Evolutionary conservation across 164 flowering plant genomes (phyloP).

Genomic region (Euptelea pleiosperma): DNA sequence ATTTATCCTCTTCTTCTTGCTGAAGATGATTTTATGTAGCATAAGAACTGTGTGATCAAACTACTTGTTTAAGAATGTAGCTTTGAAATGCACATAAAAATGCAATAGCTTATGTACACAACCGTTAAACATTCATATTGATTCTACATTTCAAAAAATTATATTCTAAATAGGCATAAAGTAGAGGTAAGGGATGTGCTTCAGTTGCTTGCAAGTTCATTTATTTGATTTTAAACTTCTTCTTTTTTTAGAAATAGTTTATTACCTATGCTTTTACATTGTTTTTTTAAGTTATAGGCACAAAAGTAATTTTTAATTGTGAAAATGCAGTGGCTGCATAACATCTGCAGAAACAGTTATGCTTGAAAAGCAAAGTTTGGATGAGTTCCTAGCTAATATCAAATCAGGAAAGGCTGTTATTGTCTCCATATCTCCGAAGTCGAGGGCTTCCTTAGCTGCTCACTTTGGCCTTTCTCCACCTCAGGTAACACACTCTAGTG

Average conservation of each 20-base stretch:
- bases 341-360: constrained; percentile 94
- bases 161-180: no score
- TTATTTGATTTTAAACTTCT: no score
- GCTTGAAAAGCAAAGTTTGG: constrained; percentile 96
- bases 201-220: no score
- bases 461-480: constrained; percentile 74
- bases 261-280: no score
- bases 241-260: no score
- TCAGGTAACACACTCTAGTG: constrained; percentile 64
- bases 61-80: not conserved
- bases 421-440: constrained; percentile 88
- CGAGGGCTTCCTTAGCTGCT: constrained; percentile 87
- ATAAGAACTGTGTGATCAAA: no score
- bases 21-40: no score
- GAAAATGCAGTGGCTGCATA: constrained; percentile 77
- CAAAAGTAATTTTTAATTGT: constrained; percentile 5
- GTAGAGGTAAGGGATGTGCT: no score
- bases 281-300: not conserved
- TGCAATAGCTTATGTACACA: not conserved
- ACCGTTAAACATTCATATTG: not conserved
- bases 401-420: constrained; percentile 62
- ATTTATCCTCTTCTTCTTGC: not conserved
- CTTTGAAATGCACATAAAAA: not conserved
- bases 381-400: constrained; percentile 78
- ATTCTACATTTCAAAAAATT: no score